phyloP scores from a whole-genome alignment of 345 rosid genomes.

The Eucalyptus cladocalyx region DNA sequence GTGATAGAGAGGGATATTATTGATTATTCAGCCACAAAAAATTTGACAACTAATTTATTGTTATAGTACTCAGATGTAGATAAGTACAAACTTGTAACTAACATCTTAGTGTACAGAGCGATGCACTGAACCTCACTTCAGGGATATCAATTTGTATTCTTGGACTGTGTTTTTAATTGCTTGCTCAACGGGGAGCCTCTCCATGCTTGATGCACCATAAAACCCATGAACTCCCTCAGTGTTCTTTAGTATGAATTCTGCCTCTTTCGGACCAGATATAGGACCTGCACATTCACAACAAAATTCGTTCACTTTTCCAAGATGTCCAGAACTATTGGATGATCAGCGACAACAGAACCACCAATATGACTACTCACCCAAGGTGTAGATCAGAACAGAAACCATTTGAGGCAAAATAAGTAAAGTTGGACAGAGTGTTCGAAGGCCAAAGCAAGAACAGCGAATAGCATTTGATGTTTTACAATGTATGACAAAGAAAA shows the following conservation, averaged over 20 bases:
- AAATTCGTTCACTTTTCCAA: not conserved
- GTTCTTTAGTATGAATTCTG: conserved; percentile 62
- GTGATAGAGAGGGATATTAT: not conserved
- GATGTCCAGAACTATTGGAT: not conserved
- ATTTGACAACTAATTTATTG: not conserved
- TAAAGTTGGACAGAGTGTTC: not conserved
- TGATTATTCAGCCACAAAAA: not conserved
- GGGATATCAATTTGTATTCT: conserved; percentile 58
- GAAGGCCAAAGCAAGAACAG: not conserved
- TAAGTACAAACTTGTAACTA: not conserved
- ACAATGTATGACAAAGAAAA: not conserved
- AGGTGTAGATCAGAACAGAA: not conserved
- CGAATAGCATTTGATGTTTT: not conserved
- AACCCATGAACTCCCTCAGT: conserved; percentile 84
- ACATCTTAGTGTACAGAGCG: not conserved
- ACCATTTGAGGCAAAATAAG: not conserved
- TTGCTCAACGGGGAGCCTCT: conserved; percentile 83
- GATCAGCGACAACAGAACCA: not conserved
- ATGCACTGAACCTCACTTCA: conserved; percentile 13
- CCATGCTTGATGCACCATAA: conserved; percentile 98
- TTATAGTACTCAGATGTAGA: not conserved
- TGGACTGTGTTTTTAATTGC: conserved; percentile 66
- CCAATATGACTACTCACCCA: not conserved
- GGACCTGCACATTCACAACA: conserved; percentile 42
- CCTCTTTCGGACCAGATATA: conserved; percentile 70